Evolutionary conservation across 495 filamentous ascomycete genomes (phyloP).

Genomic region (Saxispiralis lemnorum): DNA sequence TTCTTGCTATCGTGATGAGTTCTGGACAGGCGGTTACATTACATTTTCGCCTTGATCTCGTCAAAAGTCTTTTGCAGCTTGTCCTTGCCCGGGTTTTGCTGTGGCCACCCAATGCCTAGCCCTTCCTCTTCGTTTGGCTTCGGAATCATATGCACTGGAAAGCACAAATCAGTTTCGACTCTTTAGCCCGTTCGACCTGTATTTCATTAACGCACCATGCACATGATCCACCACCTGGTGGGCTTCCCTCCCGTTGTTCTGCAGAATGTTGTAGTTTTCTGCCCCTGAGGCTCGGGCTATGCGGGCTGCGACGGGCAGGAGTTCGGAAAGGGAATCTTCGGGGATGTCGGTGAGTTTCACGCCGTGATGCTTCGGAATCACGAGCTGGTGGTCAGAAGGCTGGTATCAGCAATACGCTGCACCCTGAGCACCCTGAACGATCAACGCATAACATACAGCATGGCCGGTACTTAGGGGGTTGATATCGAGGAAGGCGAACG

Average conservation of each 20-base stretch:
- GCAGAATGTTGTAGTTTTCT: conserved; percentile 75
- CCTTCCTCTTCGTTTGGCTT: conserved; percentile 82
- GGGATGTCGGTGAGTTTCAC: conserved; percentile 84
- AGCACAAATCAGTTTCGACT: conserved; percentile 42
- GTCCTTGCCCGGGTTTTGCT: conserved; percentile 61
- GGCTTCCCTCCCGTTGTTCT: conserved; percentile 89
- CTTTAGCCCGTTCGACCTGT: not conserved
- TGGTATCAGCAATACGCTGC: too few relatives aligned
- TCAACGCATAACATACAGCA: conserved; percentile 13
- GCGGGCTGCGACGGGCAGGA: conserved; percentile 73
- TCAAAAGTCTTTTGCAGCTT: conserved; percentile 61
- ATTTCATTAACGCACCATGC: conserved; percentile 16
- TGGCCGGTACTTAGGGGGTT: conserved; percentile 75
- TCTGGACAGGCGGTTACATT: too few relatives aligned
- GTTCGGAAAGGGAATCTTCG: conserved; percentile 65
- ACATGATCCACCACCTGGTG: conserved; percentile 93
- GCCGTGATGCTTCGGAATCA: conserved; percentile 93
- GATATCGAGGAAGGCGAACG: conserved; percentile 93
- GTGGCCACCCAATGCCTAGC: conserved; percentile 63
- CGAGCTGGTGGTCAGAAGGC: conserved; percentile 59
- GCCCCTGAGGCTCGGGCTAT: conserved; percentile 62
- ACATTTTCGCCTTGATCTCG: conserved; percentile 82
- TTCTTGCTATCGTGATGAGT: too few relatives aligned
- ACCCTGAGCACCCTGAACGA: too few relatives aligned
- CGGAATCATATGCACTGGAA: conserved; percentile 82